Base-by-base conservation (phyloP, 192 early-diverging fungal species). In the Funneliformis geosporum region DNA sequence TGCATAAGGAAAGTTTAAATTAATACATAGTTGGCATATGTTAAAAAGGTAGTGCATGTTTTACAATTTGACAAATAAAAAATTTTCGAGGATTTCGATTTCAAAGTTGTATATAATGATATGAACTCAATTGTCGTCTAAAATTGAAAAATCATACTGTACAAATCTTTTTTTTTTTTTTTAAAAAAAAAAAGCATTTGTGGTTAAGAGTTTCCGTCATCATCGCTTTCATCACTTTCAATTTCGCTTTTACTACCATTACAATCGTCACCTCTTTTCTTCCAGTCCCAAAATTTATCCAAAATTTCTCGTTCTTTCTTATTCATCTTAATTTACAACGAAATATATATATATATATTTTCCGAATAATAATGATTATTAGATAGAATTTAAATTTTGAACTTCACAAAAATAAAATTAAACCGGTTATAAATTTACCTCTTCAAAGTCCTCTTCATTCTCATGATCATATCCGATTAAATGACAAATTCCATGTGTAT, bases 391-490 rank as follows among this genome's bases (percentile, higher is more conserved):
- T 2, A 33, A 33, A 2, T 0, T n/a, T 33, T 33, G 33, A 25
- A 21, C 18, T 44, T 39, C 60, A 11, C n/a, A n/a, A n/a, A 47
- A 10, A 6, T 12, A 75, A 11, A 68, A 33, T 40, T 27, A 65
- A 38, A 14, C 2, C 4, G 6, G 40, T 25, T 27, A 28, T 4
- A 4, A 44, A 42, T 62, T 71, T 82, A 83, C 86, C 72, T 73
- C 28, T 11, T 27, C 39, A 74, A 84, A 91, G 40, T 89, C 88
- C 0, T 76, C 39, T 43, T 91, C 86, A 2, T 70, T 39, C 55
- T 90, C 85, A 70, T 93, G 91, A 79, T 93, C 90, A 68, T 91
- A 91, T 11, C 91, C 91, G 46, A 93, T 81, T 38, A 93, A 80
- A 80, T 93, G 91, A 64, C 89, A 91, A 11, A 93, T 89, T 0